Base-by-base conservation (phyloP, 495 filamentous ascomycete species). In the Annulohypoxylon moriforme region DNA sequence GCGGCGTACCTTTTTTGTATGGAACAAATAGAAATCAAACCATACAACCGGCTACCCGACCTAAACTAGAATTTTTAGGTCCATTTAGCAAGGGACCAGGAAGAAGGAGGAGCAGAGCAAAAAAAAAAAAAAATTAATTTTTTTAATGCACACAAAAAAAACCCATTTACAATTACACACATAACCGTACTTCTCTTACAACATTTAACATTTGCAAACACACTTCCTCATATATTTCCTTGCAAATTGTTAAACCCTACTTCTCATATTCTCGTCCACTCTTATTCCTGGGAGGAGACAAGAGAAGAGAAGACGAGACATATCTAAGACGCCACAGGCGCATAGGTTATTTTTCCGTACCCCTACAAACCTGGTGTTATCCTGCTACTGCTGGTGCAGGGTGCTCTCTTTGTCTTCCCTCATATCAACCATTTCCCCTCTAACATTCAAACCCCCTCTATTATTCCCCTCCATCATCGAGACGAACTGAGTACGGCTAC, bases 71-170 rank as follows among this genome's bases (percentile, higher is more conserved):
- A 25, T 60, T 62, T 66, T 67, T 71, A 61, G 71, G 60, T 55
- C 64, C 25, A 13, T 73, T 49, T 73, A 73, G 56, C 49, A 68
- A 63, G 61, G 60, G 24, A 65, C 70, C 65, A 50, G 40, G 60
- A 50, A 33, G 14, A 57, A 50, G 33, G 14, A 22, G 56, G 16
- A 58, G 29, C 16, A 36, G 59, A 36, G 34, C 33, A 33, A 47
- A 36, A 36, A n/a, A 29, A 6, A 3, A 40, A 46, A 56, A 56
- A 65, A 55, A 33, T 50, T 64, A 40, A 59, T 49, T 60, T 68
- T 46, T 64, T 67, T 63, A 60, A 25, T 73, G 65, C 70, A 69
- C 70, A 73, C 60, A 73, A 73, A 73, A 62, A 61, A 67, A 60
- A 56, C 60, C 64, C 47, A 56, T 52, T 57, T 62, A 61, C 66